phyloP scores from a whole-genome alignment of 306 rosid genomes.

The Gastrolobium bilobum region DNA sequence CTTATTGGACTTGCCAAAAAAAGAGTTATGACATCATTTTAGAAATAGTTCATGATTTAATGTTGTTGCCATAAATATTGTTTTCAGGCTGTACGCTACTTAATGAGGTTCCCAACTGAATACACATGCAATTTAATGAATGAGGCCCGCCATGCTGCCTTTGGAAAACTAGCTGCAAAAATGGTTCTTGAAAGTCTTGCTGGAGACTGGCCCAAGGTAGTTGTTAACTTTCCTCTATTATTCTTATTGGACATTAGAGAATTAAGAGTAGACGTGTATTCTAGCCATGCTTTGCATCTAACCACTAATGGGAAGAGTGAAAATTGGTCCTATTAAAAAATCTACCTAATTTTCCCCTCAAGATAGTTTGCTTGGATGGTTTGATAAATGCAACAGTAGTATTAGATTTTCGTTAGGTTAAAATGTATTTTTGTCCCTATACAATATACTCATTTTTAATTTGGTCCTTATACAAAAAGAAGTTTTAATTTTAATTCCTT shows the following conservation, averaged over 20 bases:
- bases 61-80: conserved; percentile 1
- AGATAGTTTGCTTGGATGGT: not conserved
- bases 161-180: conserved; percentile 83
- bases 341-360: not conserved
- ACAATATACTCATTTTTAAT: too few species aligned
- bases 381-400: not conserved
- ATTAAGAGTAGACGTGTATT: not conserved
- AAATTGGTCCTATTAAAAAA: conserved; percentile 6
- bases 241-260: conserved; percentile 18
- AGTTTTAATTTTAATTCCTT: too few species aligned
- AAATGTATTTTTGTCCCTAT: too few species aligned
- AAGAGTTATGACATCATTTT: conserved; percentile 17
- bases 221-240: conserved; percentile 35
- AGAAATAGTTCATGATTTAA: conserved; percentile 28
- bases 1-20: conserved; percentile 5
- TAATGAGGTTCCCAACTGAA: conserved; percentile 88
- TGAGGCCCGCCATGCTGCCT: conserved; percentile 81
- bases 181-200: conserved; percentile 65
- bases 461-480: too few species aligned
- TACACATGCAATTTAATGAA: conserved; percentile 84
- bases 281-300: conserved; percentile 1
- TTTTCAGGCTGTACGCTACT: conserved; percentile 86
- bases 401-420: not conserved
- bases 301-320: conserved; percentile 1
- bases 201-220: conserved; percentile 77